Evolutionary conservation across 257 asterid genomes (phyloP).

Genomic region (Gentiana straminea): DNA sequence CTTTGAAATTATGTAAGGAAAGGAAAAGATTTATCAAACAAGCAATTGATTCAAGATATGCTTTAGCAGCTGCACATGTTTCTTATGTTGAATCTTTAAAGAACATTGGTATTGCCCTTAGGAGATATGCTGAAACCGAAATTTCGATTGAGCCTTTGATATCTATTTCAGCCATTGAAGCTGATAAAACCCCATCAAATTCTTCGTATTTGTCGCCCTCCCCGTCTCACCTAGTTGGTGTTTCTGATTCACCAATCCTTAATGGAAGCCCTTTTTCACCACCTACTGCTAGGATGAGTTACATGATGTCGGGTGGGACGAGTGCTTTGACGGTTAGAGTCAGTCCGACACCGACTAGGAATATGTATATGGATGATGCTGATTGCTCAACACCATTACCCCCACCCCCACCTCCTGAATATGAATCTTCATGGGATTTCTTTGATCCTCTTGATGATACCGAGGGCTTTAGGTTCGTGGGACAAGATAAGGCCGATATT

Average conservation of each 20-base stretch:
- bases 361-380: slow-evolving; percentile 52
- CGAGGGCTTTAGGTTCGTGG: slow-evolving; percentile 72
- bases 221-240: slow-evolving; percentile 47
- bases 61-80: slow-evolving; percentile 92
- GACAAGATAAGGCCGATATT: slow-evolving; percentile 22
- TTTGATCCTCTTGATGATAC: slow-evolving; percentile 60
- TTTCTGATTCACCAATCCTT: slow-evolving; percentile 56
- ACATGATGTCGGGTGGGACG: slow-evolving; percentile 65
- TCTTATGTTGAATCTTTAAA: slow-evolving; percentile 74
- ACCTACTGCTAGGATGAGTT: slow-evolving; percentile 64
- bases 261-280: slow-evolving; percentile 80
- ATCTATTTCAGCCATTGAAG: slow-evolving; percentile 46
- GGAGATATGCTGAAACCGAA: slow-evolving; percentile 90
- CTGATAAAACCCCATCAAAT: slow-evolving; percentile 66
- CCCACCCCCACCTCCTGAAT: slow-evolving; percentile 75
- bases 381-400: slow-evolving; percentile 56
- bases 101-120: slow-evolving; percentile 77
- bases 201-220: slow-evolving; percentile 71
- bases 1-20: slow-evolving; percentile 72
- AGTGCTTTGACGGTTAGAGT: slow-evolving; percentile 56
- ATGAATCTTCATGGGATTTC: slow-evolving; percentile 82
- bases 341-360: slow-evolving; percentile 32
- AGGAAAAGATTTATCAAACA: slow-evolving; percentile 71
- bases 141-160: slow-evolving; percentile 51
- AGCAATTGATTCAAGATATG: slow-evolving; percentile 85